Base-by-base conservation (phyloP, 306 rosid genomes). In the Cucurbita argyrosperma region DNA sequence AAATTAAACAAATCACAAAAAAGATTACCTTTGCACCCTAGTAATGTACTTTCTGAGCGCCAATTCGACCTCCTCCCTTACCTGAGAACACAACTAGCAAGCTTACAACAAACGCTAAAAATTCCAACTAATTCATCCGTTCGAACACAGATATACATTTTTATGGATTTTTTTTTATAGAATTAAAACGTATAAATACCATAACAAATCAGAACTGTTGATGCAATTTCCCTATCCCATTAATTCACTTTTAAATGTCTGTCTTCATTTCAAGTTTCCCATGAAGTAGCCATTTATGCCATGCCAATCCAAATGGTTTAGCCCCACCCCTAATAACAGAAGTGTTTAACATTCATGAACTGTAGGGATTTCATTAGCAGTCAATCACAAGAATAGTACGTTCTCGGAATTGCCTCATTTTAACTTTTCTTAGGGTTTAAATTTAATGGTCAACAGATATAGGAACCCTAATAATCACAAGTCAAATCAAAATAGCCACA, bases 21-120 rank as follows among this genome's bases (percentile, higher is more conserved):
- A 62, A 76, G 76, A 94, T 82, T 91, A 95, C 99, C 87, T 92
- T 88, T 84, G 90, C 78, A 91, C 76, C 82, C 71, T 82, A 81
- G 67, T 80, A 74, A 84, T 76, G 83, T 95, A 94, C 81, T 85
- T 95, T 82, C 79, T 85, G 56, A 95, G 80, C 74, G 97, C 99
- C 81, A 47, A 59, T 78, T 95, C 99, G 75, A 95, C 91, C 82
- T 95, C 99, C 89, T 95, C 99, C 83, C 75, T 89, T 64, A 95
- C 99, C 99, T 95, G 92, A 84, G 67, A 40, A 60, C 40, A 78
- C 23, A 68, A 74, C 61, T 77, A 58, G 73, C 58, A 68, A 72
- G 16, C 73, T 60, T 53, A 43, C 67, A 68, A 60, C 37, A 74
- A 63, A 53, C 10, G 23, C 14, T 69, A 5, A 47, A 49, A 47